A percentile compares a stretch with the other conserved stretches of the same genome.
These are phyloP conservation scores for Urostyla sp. DNA, from an alignment of 73 alveolate genomes.

Conservation along the genomic window DNA sequence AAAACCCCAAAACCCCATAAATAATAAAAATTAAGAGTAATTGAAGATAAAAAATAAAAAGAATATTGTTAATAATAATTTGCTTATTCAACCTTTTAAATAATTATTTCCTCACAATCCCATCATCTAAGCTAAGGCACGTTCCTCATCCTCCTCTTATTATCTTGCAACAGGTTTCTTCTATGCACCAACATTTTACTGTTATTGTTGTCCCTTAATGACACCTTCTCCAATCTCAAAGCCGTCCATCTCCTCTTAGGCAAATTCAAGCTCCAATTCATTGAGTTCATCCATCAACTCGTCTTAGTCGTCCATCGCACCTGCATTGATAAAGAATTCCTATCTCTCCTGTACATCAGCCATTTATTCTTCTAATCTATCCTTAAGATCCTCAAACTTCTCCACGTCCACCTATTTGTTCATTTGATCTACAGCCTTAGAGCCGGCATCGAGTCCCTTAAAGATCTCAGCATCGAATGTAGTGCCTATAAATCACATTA, in stretches of 20 bases:
- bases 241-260: conserved; percentile 10
- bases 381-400: conserved; percentile 26
- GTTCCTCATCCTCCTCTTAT: neutral
- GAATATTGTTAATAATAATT: too few relatives aligned
- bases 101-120: too few relatives aligned
- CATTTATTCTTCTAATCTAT: conserved; percentile 28
- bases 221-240: conserved; percentile 15
- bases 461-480: conserved; percentile 6
- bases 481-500: neutral
- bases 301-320: conserved; percentile 32
- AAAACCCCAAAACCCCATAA: too few relatives aligned
- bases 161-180: neutral
- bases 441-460: conserved; percentile 4
- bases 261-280: conserved; percentile 30
- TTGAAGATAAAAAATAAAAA: too few relatives aligned
- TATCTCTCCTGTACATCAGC: conserved; percentile 25
- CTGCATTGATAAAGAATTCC: conserved; percentile 36
- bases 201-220: too few relatives aligned
- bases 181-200: neutral
- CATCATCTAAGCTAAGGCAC: neutral
- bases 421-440: conserved; percentile 8
- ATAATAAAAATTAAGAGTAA: too few relatives aligned
- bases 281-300: conserved; percentile 40
- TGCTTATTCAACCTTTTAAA: too few relatives aligned
- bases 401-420: conserved; percentile 5